Evolutionary conservation across 768 basidiomycete species (phyloP).

Genomic region (Filobasidium floriforme): DNA sequence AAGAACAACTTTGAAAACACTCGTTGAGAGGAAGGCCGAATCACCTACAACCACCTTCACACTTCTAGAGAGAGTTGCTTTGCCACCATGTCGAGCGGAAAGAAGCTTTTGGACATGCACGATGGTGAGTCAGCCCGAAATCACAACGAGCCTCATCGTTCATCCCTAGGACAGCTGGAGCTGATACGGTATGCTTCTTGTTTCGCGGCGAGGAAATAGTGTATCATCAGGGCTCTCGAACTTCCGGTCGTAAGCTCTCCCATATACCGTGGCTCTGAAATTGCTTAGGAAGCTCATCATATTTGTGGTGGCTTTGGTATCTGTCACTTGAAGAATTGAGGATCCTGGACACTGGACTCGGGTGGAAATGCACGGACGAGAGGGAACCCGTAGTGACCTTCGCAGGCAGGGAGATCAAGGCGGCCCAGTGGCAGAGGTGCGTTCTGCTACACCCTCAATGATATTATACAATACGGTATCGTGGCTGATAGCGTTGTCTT

Average conservation of each 20-base stretch:
- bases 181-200: background rate
- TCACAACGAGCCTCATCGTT: too few relatives aligned
- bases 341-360: conserved; percentile 80
- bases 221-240: conserved; percentile 1
- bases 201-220: background rate
- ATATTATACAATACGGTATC: background rate
- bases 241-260: background rate
- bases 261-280: background rate
- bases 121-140: background rate
- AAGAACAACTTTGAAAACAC: too few relatives aligned
- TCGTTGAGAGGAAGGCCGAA: too few relatives aligned
- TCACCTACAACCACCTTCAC: too few relatives aligned
- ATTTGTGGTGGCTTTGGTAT: background rate
- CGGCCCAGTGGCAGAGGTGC: conserved; percentile 37
- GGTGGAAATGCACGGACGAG: conserved; percentile 67
- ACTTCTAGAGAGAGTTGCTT: too few relatives aligned
- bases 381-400: conserved; percentile 52
- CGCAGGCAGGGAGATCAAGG: conserved; percentile 28
- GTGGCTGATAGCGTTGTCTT: background rate
- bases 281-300: background rate
- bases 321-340: conserved; percentile 52
- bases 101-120: conserved; percentile 8
- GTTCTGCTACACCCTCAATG: background rate
- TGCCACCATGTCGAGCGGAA: background rate
- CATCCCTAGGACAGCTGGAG: too few relatives aligned